Conservation (phyloP, 768 basidiomycete genomes). For the Hydnum rufescens region DNA sequence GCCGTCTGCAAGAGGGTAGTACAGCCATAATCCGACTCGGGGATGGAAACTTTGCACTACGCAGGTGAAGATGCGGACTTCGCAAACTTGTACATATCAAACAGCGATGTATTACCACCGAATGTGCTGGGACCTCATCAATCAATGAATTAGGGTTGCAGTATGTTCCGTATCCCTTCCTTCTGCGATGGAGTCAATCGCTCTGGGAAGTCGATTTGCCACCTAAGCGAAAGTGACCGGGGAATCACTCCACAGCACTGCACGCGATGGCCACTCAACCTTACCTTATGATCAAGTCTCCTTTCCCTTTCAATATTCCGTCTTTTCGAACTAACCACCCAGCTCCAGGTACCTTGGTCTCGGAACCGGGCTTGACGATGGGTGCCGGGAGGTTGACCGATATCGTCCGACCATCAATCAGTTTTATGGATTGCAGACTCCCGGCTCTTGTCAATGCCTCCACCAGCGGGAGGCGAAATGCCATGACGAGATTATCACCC, state of each 20-base stretch:
- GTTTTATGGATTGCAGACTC: slow-evolving; percentile 36
- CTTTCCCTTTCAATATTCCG: slow-evolving; percentile 46
- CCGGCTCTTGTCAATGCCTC: slow-evolving; percentile 55
- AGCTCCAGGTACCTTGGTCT: slow-evolving; percentile 50
- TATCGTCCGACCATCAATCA: slow-evolving; percentile 63
- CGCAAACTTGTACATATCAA: too few species aligned
- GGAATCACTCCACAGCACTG: neutral
- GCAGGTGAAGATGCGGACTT: too few species aligned
- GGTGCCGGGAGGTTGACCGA: slow-evolving; percentile 46
- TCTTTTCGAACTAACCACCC: slow-evolving; percentile 87
- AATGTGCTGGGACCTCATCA: too few species aligned
- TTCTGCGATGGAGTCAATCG: slow-evolving; percentile 57
- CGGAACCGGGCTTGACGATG: slow-evolving; percentile 57
- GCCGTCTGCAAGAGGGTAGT: too few species aligned
- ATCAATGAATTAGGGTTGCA: too few species aligned
- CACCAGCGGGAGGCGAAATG: slow-evolving; percentile 47
- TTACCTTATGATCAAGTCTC: slow-evolving; percentile 60
- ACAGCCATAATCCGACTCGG: too few species aligned
- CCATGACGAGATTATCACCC: slow-evolving; percentile 57
- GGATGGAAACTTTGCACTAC: too few species aligned
- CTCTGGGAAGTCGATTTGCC: slow-evolving; percentile 68
- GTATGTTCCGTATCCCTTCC: slow-evolving; percentile 53
- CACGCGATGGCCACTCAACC: neutral
- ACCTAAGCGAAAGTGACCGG: neutral
- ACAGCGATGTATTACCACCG: too few species aligned